These are phyloP conservation scores for Penicillium pancosmium DNA, from an alignment of 495 filamentous ascomycete species.

Conservation along the genomic window DNA sequence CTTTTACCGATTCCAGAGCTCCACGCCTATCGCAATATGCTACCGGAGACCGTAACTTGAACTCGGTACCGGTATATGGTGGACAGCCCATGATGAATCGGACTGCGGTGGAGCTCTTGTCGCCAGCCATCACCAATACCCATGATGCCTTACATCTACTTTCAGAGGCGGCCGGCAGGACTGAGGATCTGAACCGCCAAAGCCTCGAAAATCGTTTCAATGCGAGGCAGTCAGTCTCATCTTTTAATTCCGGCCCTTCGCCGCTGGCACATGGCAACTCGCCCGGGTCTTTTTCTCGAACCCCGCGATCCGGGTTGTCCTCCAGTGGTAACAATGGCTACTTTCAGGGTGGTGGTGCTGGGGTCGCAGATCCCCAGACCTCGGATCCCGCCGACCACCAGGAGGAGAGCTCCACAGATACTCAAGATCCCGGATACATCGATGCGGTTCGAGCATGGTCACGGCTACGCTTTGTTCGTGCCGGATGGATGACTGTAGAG, in stretches of 20 bases:
- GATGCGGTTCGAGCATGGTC: conserved; percentile 86
- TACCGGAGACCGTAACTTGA: conserved; percentile 28
- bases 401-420: conserved; percentile 28
- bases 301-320: conserved; percentile 36
- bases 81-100: conserved; percentile 56
- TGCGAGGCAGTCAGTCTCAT: conserved; percentile 45
- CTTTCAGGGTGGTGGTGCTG: conserved; percentile 30
- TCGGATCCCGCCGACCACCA: conserved; percentile 33
- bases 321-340: conserved; percentile 31
- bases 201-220: conserved; percentile 42
- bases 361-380: conserved; percentile 35
- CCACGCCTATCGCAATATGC: conserved; percentile 33
- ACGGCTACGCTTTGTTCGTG: conserved; percentile 86
- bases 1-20: conserved; percentile 36
- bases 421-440: conserved; percentile 39
- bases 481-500: conserved; percentile 92
- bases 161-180: conserved; percentile 60
- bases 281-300: conserved; percentile 42
- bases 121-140: conserved; percentile 59
- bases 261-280: conserved; percentile 45
- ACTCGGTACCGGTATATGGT: conserved; percentile 29
- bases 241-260: conserved; percentile 47
- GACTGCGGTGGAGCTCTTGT: conserved; percentile 57
- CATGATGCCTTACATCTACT: conserved; percentile 62
- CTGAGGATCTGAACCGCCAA: conserved; percentile 50